phyloP scores from a whole-genome alignment of 2,329 filamentous ascomycete species.

The Trichoderma sp. region DNA sequence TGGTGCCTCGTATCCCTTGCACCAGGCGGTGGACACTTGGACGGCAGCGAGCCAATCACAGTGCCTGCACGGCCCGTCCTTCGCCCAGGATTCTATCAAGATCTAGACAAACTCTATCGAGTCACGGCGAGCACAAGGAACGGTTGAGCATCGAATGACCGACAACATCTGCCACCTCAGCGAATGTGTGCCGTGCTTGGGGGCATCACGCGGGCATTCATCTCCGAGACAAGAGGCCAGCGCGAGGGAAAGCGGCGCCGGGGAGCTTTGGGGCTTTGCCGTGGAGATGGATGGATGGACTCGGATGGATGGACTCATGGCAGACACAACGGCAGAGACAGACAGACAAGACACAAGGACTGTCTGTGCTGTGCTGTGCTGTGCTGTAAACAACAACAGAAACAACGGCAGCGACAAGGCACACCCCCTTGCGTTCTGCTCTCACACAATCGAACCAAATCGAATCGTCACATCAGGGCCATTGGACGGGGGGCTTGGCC shows the following conservation, averaged over 20 bases:
- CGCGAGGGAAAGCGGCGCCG: not conserved
- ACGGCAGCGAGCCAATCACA: not conserved
- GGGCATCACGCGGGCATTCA: conserved; percentile 7
- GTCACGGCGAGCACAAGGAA: conserved; percentile 7
- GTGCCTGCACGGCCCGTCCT: not conserved
- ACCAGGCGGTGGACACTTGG: not conserved
- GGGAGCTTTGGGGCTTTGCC: not conserved
- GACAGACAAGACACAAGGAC: no score
- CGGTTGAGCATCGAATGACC: not conserved
- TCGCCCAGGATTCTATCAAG: conserved; percentile 10
- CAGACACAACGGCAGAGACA: not conserved
- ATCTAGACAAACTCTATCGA: conserved; percentile 19
- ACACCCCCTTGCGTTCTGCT: not conserved
- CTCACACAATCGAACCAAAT: not conserved
- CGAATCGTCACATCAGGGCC: not conserved
- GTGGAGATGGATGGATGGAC: not conserved
- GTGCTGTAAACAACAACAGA: not conserved
- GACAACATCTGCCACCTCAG: not conserved
- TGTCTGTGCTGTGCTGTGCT: no score
- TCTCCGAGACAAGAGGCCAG: conserved; percentile 2
- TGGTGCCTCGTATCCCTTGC: not conserved
- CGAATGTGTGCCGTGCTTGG: not conserved
- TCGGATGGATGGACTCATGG: not conserved
- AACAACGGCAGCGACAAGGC: not conserved
- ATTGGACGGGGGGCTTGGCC: not conserved